These are phyloP conservation scores for Phytophthora pistaciae DNA, from an alignment of 352 stramenopile species.

Conservation along the genomic window DNA sequence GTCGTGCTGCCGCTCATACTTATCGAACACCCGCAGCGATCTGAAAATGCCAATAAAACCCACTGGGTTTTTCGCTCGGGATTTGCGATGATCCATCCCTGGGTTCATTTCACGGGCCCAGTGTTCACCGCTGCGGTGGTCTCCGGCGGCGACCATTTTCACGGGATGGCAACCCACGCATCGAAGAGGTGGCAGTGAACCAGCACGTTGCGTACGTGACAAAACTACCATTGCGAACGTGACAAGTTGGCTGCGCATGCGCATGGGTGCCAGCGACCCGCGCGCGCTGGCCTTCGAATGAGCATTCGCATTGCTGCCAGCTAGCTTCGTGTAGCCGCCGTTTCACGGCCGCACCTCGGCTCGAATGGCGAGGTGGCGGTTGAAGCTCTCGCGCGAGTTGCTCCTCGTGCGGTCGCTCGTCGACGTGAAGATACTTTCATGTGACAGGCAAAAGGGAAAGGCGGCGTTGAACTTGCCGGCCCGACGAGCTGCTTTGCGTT, in stretches of 20 bases:
- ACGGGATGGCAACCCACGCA: background rate
- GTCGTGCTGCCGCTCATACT: slow-evolving; percentile 9
- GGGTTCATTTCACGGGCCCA: no score
- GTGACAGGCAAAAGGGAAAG: slow-evolving; percentile 26
- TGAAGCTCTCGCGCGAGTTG: background rate
- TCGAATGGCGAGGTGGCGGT: background rate
- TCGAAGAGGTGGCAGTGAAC: background rate
- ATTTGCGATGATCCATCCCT: slow-evolving; percentile 10
- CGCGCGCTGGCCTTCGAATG: background rate
- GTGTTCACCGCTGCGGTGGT: background rate
- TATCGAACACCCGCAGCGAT: background rate
- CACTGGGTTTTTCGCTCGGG: slow-evolving; percentile 17
- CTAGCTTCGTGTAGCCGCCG: background rate
- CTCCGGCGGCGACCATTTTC: background rate
- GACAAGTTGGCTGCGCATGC: background rate
- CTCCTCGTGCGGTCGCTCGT: background rate
- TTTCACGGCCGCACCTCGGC: background rate
- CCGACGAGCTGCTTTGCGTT: background rate
- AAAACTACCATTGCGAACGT: no score
- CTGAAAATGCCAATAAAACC: slow-evolving; percentile 5
- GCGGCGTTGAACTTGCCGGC: slow-evolving; percentile 13
- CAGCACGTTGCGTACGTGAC: no score
- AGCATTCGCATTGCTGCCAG: background rate
- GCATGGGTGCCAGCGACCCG: background rate
- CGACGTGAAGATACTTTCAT: slow-evolving; percentile 31